Conservation (phyloP, 257 asterid species). For the Lithospermum erythrorhizon region DNA sequence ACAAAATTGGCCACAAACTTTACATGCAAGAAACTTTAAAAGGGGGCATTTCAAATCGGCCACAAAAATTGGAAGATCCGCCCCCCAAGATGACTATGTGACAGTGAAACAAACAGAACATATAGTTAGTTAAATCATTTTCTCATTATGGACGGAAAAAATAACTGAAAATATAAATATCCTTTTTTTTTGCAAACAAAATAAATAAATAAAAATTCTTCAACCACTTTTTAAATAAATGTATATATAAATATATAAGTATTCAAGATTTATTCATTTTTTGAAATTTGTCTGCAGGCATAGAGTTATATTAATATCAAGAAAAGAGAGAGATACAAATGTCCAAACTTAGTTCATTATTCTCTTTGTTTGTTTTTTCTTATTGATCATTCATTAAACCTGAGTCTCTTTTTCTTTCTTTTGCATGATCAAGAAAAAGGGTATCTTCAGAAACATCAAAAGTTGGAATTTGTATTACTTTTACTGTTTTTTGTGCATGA, state of each 20-base stretch:
- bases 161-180: background rate
- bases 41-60: background rate
- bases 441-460: no score
- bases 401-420: constrained; percentile 10
- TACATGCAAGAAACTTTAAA: no score
- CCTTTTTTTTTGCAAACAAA: background rate
- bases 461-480: no score
- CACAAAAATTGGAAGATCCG: constrained; percentile 2
- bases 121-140: background rate
- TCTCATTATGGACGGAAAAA: background rate
- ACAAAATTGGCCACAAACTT: no score
- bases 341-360: background rate
- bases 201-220: background rate
- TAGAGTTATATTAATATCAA: background rate
- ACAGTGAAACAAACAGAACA: background rate
- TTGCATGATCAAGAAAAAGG: constrained; percentile 15
- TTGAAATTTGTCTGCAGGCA: background rate
- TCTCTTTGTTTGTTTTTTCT: constrained; percentile 17
- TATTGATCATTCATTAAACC: constrained; percentile 26
- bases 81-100: background rate
- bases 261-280: no score
- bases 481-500: background rate
- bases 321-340: background rate
- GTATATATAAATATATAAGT: no score
- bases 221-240: background rate